phyloP scores from a whole-genome alignment of 495 filamentous ascomycete genomes.

The Penicillium goetzii region DNA sequence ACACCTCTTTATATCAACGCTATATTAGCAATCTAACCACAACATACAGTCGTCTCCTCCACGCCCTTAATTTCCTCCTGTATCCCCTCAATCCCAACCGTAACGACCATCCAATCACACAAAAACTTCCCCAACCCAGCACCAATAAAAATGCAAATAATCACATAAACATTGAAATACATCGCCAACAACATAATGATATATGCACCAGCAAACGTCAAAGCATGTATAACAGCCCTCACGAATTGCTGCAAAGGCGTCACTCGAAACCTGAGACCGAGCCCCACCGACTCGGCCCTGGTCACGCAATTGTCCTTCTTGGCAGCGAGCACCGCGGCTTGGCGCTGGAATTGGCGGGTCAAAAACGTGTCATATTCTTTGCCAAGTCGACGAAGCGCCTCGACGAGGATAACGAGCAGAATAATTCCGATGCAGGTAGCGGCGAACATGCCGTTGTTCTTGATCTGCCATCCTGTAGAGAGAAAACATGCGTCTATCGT shows the following conservation, averaged over 20 bases:
- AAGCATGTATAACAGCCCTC: conserved; percentile 60
- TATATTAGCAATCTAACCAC: conserved; percentile 21
- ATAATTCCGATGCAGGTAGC: conserved; percentile 69
- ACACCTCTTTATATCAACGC: background rate
- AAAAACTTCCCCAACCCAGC: conserved; percentile 59
- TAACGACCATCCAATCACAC: conserved; percentile 53
- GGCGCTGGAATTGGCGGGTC: conserved; percentile 44
- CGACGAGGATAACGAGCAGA: conserved; percentile 62
- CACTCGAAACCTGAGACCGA: conserved; percentile 44
- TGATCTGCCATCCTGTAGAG: conserved; percentile 62
- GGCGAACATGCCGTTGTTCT: conserved; percentile 60
- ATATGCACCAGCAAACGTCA: conserved; percentile 67
- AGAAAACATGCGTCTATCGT: conserved; percentile 69
- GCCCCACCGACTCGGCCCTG: conserved; percentile 7
- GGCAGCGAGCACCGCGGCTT: conserved; percentile 28
- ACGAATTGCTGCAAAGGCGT: conserved; percentile 58
- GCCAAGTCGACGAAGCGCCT: conserved; percentile 58
- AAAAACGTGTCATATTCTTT: conserved; percentile 63
- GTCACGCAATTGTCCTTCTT: conserved; percentile 17
- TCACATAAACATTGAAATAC: conserved; percentile 65
- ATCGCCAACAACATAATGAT: conserved; percentile 67
- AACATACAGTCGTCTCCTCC: conserved; percentile 34
- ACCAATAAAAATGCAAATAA: conserved; percentile 63
- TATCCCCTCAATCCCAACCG: background rate
- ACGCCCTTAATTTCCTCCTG: conserved; percentile 11